Percentiles rank a stretch among this genome's conserved stretches.
phyloP scores from a whole-genome alignment of 164 flowering plant genomes.

The Stephania japonica region DNA sequence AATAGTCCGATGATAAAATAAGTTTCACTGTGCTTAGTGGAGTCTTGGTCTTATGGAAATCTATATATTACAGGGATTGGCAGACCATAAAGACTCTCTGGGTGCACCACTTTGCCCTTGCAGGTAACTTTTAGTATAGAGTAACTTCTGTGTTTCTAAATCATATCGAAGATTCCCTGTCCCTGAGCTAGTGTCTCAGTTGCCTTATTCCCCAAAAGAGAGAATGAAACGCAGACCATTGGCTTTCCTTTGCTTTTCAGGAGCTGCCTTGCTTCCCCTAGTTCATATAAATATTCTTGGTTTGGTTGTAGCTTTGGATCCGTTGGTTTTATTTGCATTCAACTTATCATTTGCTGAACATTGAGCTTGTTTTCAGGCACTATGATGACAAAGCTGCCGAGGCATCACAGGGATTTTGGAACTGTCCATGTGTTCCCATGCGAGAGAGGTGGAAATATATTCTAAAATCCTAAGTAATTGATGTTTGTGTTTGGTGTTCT shows the following conservation, averaged over 20 bases:
- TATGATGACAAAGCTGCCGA: slow-evolving; percentile 97
- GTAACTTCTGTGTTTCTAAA: background rate
- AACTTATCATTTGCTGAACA: slow-evolving; percentile 2
- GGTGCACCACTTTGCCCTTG: slow-evolving; percentile 99
- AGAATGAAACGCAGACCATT: too few species aligned
- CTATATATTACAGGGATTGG: slow-evolving; percentile 52
- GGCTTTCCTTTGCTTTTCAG: too few species aligned
- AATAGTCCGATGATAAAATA: background rate
- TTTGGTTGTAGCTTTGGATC: background rate
- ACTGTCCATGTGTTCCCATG: slow-evolving; percentile 99
- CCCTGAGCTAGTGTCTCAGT: too few species aligned
- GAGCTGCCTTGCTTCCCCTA: background rate
- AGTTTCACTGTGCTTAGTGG: background rate
- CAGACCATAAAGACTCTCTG: slow-evolving; percentile 89
- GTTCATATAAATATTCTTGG: background rate
- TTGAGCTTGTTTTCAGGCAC: slow-evolving; percentile 47
- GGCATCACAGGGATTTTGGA: slow-evolving; percentile 95
- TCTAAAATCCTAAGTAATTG: background rate
- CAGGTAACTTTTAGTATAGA: slow-evolving; percentile 41
- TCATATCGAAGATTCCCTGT: too few species aligned
- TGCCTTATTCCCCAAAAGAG: too few species aligned
- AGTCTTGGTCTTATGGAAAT: background rate
- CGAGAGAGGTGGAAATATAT: slow-evolving; percentile 69
- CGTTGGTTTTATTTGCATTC: slow-evolving; percentile 2
- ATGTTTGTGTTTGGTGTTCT: background rate